Percentiles rank a stretch among this genome's conserved stretches.
Evolutionary conservation across 2,329 filamentous ascomycete species (phyloP).

Genomic region (Phialophora chinensis): DNA sequence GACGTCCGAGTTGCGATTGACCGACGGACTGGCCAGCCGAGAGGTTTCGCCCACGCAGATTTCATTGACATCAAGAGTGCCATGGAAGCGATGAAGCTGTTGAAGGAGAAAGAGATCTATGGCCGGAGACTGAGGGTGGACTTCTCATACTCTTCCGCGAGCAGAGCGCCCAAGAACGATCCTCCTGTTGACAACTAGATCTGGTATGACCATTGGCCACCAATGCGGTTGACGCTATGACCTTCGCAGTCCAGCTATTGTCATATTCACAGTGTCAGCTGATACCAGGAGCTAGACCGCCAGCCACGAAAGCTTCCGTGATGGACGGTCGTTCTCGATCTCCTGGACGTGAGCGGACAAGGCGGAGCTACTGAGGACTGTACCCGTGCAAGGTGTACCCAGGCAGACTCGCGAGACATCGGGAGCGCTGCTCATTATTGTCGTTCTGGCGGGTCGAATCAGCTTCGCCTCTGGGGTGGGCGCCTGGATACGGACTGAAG

Average conservation of each 20-base stretch:
- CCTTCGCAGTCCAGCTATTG: not conserved
- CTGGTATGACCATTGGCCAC: not conserved
- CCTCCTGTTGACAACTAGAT: conserved; percentile 8
- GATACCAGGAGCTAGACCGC: not conserved
- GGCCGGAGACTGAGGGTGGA: conserved; percentile 71
- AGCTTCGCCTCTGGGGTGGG: not conserved
- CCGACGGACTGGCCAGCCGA: conserved; percentile 76
- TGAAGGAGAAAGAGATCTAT: conserved; percentile 66
- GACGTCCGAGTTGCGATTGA: conserved; percentile 85
- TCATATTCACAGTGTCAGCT: not conserved
- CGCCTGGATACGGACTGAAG: not conserved
- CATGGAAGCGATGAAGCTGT: conserved; percentile 61
- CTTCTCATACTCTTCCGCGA: conserved; percentile 50
- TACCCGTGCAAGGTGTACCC: not conserved
- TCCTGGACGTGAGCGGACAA: not conserved
- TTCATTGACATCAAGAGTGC: conserved; percentile 73
- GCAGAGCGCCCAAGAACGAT: conserved; percentile 35
- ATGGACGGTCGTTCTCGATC: not conserved
- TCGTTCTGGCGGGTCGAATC: not conserved
- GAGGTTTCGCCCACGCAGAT: conserved; percentile 84
- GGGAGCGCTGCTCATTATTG: not conserved
- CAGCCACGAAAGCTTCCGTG: not conserved
- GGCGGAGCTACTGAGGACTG: not conserved
- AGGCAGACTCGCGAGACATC: not conserved
- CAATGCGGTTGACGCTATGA: not conserved